These are phyloP conservation scores for Syzygium syzygioides DNA, from an alignment of 441 rosid species.

Conservation along the genomic window DNA sequence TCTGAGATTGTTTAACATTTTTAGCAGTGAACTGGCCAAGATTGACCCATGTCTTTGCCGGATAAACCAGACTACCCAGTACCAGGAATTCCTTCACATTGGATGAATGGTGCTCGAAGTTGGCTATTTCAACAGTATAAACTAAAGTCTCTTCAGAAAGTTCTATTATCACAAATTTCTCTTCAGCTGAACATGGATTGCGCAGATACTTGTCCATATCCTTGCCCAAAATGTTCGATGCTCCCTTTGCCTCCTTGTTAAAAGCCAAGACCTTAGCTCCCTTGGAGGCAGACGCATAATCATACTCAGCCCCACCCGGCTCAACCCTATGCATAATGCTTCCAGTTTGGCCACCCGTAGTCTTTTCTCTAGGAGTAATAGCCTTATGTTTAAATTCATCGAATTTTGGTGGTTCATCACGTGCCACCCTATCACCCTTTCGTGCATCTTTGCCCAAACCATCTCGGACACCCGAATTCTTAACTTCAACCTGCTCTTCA, in stretches of 20 bases:
- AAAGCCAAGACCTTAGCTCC: slow-evolving; percentile 81
- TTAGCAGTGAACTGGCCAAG: slow-evolving; percentile 62
- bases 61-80: slow-evolving; percentile 67
- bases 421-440: not conserved
- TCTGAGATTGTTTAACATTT: slow-evolving; percentile 67
- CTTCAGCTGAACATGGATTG: slow-evolving; percentile 72
- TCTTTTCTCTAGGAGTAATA: not conserved
- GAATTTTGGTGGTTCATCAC: not conserved
- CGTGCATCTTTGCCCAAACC: not conserved
- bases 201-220: slow-evolving; percentile 76
- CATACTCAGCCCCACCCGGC: slow-evolving; percentile 78
- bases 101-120: slow-evolving; percentile 82
- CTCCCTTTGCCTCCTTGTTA: slow-evolving; percentile 90
- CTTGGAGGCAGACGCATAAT: slow-evolving; percentile 67
- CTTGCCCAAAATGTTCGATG: slow-evolving; percentile 65
- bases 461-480: not conserved
- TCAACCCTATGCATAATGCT: slow-evolving; percentile 71
- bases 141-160: slow-evolving; percentile 82
- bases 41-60: slow-evolving; percentile 52
- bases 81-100: slow-evolving; percentile 67
- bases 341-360: not conserved
- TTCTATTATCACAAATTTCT: slow-evolving; percentile 71
- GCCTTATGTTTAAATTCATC: not conserved
- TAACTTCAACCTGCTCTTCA: not conserved
- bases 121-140: slow-evolving; percentile 71